Evolutionary conservation across 768 basidiomycete species (phyloP).

Genomic region (Lentinula sp.): DNA sequence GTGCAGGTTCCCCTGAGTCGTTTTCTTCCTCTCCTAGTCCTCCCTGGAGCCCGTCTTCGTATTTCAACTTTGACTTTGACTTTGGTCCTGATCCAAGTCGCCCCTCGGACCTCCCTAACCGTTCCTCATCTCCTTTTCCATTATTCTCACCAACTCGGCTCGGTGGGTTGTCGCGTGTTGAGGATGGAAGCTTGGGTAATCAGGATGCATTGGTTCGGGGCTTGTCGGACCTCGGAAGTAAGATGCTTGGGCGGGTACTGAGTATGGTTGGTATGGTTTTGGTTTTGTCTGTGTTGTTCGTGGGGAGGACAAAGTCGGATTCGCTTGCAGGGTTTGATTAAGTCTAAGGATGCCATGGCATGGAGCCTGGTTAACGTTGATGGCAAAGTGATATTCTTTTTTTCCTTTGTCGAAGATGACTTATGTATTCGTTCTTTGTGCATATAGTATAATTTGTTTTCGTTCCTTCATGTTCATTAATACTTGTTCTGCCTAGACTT

Average conservation of each 20-base stretch:
- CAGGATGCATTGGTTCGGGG: background rate
- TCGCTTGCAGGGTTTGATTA: background rate
- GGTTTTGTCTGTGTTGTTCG: background rate
- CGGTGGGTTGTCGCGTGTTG: too few species aligned
- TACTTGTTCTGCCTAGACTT: too few species aligned
- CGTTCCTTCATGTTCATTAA: too few species aligned
- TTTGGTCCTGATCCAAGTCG: background rate
- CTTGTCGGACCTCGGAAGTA: background rate
- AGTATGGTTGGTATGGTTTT: background rate
- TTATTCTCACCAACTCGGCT: background rate
- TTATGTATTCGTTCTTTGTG: too few species aligned
- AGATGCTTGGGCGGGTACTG: background rate
- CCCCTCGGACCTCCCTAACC: background rate
- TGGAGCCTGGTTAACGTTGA: too few species aligned
- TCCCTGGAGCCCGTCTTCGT: background rate
- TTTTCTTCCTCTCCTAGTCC: too few species aligned
- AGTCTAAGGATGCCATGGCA: too few species aligned
- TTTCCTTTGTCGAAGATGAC: too few species aligned
- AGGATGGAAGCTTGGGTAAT: too few species aligned
- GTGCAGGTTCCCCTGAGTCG: background rate
- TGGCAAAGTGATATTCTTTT: too few species aligned
- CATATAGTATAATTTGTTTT: too few species aligned
- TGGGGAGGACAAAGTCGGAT: background rate
- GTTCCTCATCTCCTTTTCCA: background rate
- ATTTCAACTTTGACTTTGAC: background rate